phyloP scores from a whole-genome alignment of 106 monocot species.

The Amphibolis antarctica region DNA sequence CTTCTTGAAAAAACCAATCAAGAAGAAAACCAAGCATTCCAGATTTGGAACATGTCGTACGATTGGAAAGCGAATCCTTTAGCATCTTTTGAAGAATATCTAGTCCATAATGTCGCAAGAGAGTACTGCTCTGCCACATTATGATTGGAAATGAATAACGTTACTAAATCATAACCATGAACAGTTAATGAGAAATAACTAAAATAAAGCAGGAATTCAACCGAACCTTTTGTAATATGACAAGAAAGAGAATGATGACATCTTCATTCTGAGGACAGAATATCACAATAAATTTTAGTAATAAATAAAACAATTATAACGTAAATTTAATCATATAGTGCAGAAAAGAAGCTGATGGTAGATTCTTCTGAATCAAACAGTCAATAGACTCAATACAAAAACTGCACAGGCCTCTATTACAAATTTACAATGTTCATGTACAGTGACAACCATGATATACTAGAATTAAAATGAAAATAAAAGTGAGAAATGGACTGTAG shows the following conservation, averaged over 20 bases:
- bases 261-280: slow-evolving; percentile 75
- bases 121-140: slow-evolving; percentile 74
- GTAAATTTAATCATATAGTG: no score
- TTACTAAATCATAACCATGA: background rate
- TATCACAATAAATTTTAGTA: background rate
- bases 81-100: slow-evolving; percentile 55
- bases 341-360: no score
- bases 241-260: slow-evolving; percentile 69
- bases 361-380: no score
- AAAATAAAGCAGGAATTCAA: background rate
- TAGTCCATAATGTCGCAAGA: slow-evolving; percentile 76
- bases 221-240: slow-evolving; percentile 71
- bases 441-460: no score
- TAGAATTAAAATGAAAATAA: no score
- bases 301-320: no score
- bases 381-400: no score
- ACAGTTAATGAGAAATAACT: background rate
- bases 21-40: slow-evolving; percentile 87
- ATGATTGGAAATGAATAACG: slow-evolving; percentile 13
- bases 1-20: slow-evolving; percentile 79
- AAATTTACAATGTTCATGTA: no score
- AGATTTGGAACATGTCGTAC: slow-evolving; percentile 63
- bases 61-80: slow-evolving; percentile 71
- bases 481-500: no score
- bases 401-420: no score